Evolutionary conservation across 805 yeast species (phyloP), one percentile per base, ranked within the genome.

Genomic region (Nakazawaea pomicola): DNA sequence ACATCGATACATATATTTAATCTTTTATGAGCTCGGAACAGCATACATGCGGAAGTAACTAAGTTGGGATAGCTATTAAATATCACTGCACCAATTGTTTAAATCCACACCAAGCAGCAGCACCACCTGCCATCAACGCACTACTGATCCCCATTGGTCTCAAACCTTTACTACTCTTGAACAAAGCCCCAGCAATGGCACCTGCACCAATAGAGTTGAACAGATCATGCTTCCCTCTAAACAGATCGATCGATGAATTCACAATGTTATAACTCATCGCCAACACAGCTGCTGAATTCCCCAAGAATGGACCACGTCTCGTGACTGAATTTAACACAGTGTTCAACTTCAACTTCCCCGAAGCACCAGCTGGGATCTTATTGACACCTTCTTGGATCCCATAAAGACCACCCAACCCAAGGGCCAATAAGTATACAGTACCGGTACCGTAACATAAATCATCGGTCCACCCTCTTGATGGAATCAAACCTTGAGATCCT

Each of bases 381-480:
- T 74, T 73, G 42, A 93, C 55, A 47, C 99, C 98, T 63, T 91
- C 96, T 46, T 78, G 76, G 46, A 90, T 67, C 46, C 99, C 99
- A 55, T 79, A 83, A 11, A 80, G 65, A 46, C 99, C 99, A 64
- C 99, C 99, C 33, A 78, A 46, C 27, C 95, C 95, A 50, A 93
- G 72, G 32, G 95, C 95, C 24, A 84, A 52, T 51, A 93, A 72
- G 60, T 93, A 93, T 39, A 89, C 88, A 6, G 96, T 80, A 64
- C 99, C 99, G 9, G 98, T 84, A 52, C 99, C 99, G 64, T 93
- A 93, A 74, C 97, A 89, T 49, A 93, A 73, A 67, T 93, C 98
- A 62, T 93, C 99, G 12, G 89, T 76, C 95, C 96, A 93, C 53
- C 95, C 95, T 67, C 97, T 81, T n/a, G 95, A 84, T 20, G 99